These are phyloP conservation scores for Cochlearia excelsa DNA, from an alignment of 345 rosid genomes.

Conservation along the genomic window DNA sequence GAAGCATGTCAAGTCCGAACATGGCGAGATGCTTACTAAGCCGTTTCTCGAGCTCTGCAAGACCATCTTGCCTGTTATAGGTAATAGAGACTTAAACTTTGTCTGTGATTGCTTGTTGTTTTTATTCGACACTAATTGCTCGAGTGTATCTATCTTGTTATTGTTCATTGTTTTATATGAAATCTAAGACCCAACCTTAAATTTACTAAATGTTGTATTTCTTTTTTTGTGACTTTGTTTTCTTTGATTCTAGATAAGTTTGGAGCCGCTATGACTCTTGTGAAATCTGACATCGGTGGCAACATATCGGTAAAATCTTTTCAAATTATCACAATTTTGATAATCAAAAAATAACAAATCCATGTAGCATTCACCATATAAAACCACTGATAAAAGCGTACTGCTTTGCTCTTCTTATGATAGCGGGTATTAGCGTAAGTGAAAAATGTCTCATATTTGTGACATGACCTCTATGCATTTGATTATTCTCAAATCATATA, in stretches of 20 bases:
- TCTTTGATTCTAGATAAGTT: slow-evolving; percentile 58
- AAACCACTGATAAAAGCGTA: background rate
- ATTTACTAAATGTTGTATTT: slow-evolving; percentile 6
- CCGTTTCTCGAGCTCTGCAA: slow-evolving; percentile 90
- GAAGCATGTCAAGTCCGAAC: slow-evolving; percentile 68
- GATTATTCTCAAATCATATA: background rate
- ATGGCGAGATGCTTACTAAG: slow-evolving; percentile 76
- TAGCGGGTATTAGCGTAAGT: background rate
- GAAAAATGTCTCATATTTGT: background rate
- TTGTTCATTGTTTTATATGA: background rate
- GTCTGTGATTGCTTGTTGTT: background rate
- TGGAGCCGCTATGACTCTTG: slow-evolving; percentile 88
- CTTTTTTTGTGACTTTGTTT: slow-evolving; percentile 1
- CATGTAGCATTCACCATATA: background rate
- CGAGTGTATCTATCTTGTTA: background rate
- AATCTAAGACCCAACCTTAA: background rate
- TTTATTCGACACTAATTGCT: background rate
- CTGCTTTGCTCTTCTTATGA: slow-evolving; percentile 1
- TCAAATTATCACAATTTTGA: background rate
- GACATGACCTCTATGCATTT: slow-evolving; percentile 2
- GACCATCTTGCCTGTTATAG: slow-evolving; percentile 74
- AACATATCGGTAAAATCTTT: slow-evolving; percentile 61
- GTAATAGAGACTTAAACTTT: slow-evolving; percentile 31
- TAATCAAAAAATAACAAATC: slow-evolving; percentile 2
- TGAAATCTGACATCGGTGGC: slow-evolving; percentile 87